phyloP scores from a whole-genome alignment of 345 rosid species.

The Heritiera littoralis region DNA sequence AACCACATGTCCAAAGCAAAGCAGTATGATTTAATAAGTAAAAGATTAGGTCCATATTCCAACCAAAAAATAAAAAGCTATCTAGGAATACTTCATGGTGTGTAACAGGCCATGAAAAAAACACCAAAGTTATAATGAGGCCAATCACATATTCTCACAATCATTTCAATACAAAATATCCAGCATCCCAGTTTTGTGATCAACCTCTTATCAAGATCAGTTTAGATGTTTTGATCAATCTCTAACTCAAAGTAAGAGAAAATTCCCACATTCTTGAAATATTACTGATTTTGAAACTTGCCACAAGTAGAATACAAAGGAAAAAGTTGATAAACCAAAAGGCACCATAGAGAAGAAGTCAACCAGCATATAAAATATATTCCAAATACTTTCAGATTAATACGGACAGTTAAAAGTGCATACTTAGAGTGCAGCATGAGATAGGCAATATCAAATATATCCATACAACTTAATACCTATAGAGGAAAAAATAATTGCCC shows the following conservation, averaged over 20 bases:
- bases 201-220: background rate
- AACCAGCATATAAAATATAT: slow-evolving; percentile 1
- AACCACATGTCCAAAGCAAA: slow-evolving; percentile 19
- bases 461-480: background rate
- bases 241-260: background rate
- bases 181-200: background rate
- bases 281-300: background rate
- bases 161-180: background rate
- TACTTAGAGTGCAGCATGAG: background rate
- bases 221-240: background rate
- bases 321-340: background rate
- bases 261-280: background rate
- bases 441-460: background rate
- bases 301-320: background rate
- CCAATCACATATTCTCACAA: background rate
- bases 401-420: background rate
- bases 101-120: background rate
- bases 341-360: background rate
- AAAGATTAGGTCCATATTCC: background rate
- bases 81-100: background rate
- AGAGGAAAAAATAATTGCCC: background rate
- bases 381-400: background rate
- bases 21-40: slow-evolving; percentile 11
- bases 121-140: background rate
- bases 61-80: background rate